Conservation (phyloP, 1,284 basidiomycete species). For the Cryptococcus floricola region DNA sequence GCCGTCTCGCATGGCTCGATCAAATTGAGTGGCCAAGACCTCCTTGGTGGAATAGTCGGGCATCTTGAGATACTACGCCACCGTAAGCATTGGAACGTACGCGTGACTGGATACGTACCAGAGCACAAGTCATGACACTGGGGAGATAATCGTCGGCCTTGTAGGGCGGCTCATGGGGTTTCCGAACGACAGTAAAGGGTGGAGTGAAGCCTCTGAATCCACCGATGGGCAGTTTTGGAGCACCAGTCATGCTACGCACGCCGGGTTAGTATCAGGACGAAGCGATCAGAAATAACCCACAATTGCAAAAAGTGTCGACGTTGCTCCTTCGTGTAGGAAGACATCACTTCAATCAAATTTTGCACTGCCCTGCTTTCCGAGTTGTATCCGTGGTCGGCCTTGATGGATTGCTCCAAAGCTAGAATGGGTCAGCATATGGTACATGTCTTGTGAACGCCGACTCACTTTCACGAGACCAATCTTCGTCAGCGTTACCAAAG, state of each 20-base stretch:
- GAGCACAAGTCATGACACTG: slow-evolving; percentile 98
- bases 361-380: slow-evolving; percentile 86
- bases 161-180: slow-evolving; percentile 86
- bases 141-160: slow-evolving; percentile 92
- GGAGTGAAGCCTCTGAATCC: slow-evolving; percentile 95
- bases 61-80: slow-evolving; percentile 69
- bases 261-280: not conserved
- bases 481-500: slow-evolving; percentile 91
- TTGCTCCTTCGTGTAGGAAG: slow-evolving; percentile 66
- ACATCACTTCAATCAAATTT: slow-evolving; percentile 82
- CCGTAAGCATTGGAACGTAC: slow-evolving; percentile 5
- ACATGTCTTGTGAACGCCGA: slow-evolving; percentile 8
- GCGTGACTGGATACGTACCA: slow-evolving; percentile 50
- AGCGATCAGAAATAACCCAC: slow-evolving; percentile 17
- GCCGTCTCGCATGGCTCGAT: slow-evolving; percentile 80
- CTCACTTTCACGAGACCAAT: slow-evolving; percentile 86
- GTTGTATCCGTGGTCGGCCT: slow-evolving; percentile 98
- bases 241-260: slow-evolving; percentile 70
- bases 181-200: slow-evolving; percentile 91
- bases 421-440: slow-evolving; percentile 4
- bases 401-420: slow-evolving; percentile 86
- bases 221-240: slow-evolving; percentile 88
- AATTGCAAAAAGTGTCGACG: slow-evolving; percentile 92
- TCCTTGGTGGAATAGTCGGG: slow-evolving; percentile 85
- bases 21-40: slow-evolving; percentile 73